Evolutionary conservation across 1,284 basidiomycete genomes (phyloP).

Genomic region (Takashimella tepidaria): DNA sequence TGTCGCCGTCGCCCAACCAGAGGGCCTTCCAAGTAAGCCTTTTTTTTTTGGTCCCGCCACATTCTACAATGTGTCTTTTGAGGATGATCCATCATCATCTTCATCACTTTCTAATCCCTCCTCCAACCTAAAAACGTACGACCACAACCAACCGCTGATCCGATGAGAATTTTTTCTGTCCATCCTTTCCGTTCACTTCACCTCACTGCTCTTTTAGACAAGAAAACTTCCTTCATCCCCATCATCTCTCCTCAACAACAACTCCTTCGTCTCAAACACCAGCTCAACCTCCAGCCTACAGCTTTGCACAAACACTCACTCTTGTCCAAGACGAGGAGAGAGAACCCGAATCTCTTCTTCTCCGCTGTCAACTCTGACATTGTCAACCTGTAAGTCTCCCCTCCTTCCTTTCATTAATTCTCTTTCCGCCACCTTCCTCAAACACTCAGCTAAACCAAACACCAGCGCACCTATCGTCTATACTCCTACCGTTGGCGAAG

Average conservation of each 20-base stretch:
- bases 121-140: not conserved
- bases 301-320: conserved; percentile 42
- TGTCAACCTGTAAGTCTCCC: conserved; percentile 34
- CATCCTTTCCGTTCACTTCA: not conserved
- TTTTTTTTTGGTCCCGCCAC: too few relatives aligned
- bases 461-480: conserved; percentile 69
- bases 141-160: not conserved
- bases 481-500: conserved; percentile 87
- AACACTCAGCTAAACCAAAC: not conserved
- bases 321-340: conserved; percentile 32
- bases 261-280: conserved; percentile 38
- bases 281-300: conserved; percentile 35
- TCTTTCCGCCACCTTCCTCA: not conserved
- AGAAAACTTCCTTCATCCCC: conserved; percentile 6
- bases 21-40: not conserved
- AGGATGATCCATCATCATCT: too few relatives aligned
- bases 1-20: not conserved
- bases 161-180: not conserved
- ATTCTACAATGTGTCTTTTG: too few relatives aligned
- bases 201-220: not conserved
- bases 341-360: conserved; percentile 44
- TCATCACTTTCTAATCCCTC: not conserved
- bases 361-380: conserved; percentile 37
- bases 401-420: not conserved
- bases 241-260: conserved; percentile 26